Conservation (phyloP, 2,329 filamentous ascomycete genomes). For the Grosmannia huntii region DNA sequence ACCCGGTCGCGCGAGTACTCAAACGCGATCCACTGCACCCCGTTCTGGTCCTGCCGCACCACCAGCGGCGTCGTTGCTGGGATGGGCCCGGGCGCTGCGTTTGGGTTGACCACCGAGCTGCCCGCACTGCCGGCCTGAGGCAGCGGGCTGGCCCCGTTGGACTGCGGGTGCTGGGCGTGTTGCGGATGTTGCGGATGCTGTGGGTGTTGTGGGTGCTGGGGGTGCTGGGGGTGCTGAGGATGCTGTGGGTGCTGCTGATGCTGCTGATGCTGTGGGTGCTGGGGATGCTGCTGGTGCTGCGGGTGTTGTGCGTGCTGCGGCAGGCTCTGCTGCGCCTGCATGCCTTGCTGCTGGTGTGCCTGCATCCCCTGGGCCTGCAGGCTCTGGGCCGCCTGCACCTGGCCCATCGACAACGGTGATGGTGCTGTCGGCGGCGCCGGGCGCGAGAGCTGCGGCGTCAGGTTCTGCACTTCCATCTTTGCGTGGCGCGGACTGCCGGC, state of each 20-base stretch:
- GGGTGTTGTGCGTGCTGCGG: slow-evolving; percentile 19
- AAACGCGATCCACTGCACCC: slow-evolving; percentile 97
- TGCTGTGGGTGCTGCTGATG: slow-evolving; percentile 7
- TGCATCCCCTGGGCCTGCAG: slow-evolving; percentile 18
- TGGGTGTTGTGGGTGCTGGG: background rate
- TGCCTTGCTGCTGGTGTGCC: slow-evolving; percentile 13
- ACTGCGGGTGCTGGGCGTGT: slow-evolving; percentile 10
- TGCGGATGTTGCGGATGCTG: slow-evolving; percentile 16
- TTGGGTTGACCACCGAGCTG: slow-evolving; percentile 50
- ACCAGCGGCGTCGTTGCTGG: slow-evolving; percentile 92
- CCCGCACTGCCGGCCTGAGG: slow-evolving; percentile 13
- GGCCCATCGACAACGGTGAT: slow-evolving; percentile 12
- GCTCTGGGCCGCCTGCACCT: slow-evolving; percentile 24
- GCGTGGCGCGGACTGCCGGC: slow-evolving; percentile 47
- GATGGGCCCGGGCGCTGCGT: slow-evolving; percentile 88
- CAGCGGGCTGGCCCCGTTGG: slow-evolving; percentile 10
- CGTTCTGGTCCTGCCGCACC: slow-evolving; percentile 87
- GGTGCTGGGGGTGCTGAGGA: slow-evolving; percentile 4
- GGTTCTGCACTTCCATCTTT: slow-evolving; percentile 47
- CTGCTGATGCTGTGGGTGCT: slow-evolving; percentile 4
- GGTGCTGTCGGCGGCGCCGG: slow-evolving; percentile 22
- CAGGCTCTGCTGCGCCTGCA: slow-evolving; percentile 7
- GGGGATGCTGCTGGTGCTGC: slow-evolving; percentile 5
- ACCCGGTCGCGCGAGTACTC: slow-evolving; percentile 94
- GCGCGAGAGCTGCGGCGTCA: slow-evolving; percentile 49